Base-by-base conservation (phyloP, 2,329 filamentous ascomycete species). In the Epichloe festucae region DNA sequence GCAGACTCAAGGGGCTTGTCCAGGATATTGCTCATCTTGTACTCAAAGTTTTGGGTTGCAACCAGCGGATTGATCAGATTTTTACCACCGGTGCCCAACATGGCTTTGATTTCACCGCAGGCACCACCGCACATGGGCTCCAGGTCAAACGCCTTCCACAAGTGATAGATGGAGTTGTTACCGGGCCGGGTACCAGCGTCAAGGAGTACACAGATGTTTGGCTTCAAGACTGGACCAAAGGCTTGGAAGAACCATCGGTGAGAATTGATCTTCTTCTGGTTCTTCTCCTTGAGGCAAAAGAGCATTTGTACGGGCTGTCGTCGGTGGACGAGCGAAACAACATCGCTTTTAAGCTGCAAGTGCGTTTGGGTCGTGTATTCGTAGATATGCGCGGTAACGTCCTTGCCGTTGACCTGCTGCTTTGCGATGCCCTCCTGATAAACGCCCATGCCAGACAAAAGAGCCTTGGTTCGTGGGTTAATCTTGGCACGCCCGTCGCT, bases 261-360 rank as follows among this genome's bases (percentile, higher is more conserved):
- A 0, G 93, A 97, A 67, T 98, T 98, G 79, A 98, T 98, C 77
- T 98, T 98, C 76, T 98, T 98, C 73, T 96, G 90, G 66, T 98
- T 98, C 79, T 96, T 97, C 66, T 98, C 93, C 74, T 98, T 98
- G 55, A 98, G 70, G 67, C 93, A 98, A 74, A 98, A 98, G 4
- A 98, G 80, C 73, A 98, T 85, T 71, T 98, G 93, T 2, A 98
- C 87, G 0, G 93, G 91, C 55, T 93, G 89, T 54, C 86, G 85
- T 63, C 89, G 88, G 46, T 85, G 84, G 56, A 93, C 87, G 48
- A 97, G 75, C 46, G 84, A 78, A 8, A 97, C 91, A 42, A 95
- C 79, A 54, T 86, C 85, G 59, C 91, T 94, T 73, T 95, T 95
- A 65, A 97, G 82, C 62, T 88, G 82, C 62, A 97, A 73, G 36